Evolutionary conservation across 805 yeast species (phyloP), one percentile per base, ranked within the genome.

Genomic region (Allodekkera sacchari): DNA sequence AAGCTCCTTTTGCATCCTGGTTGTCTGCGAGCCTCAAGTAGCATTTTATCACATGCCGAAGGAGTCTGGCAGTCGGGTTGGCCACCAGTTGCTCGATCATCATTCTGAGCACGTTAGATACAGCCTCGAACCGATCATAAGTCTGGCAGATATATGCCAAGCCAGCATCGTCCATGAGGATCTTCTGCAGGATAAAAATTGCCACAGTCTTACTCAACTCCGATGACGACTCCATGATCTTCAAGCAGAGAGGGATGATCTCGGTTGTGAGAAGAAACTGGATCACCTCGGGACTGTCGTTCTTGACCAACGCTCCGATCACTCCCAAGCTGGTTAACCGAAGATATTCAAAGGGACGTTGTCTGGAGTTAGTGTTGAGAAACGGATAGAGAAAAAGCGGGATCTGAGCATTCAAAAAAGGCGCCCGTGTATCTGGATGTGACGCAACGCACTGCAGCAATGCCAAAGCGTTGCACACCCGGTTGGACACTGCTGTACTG

Each of bases 151-250:
- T 83, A 58, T 92, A 92, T 14, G 77, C 73, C 38, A 89, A 68
- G 1, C 98, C 98, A 44, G 80, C 75, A 49, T 89, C 96, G 57
- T 92, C 97, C 43, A 87, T 70, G 31, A 89, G 65, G 34, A 89
- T 89, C 57, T 88, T 89, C 52, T 89, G 96, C 28, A 92, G 81
- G 38, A 92, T 89, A 62, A 92, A 89, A 35, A 89, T 88, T 4
- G 98, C 98, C 17, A 89, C 98, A 0, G 97, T 92, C 51, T 92
- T 89, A 30, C 94, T 79, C 32, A 89, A 67, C 52, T 92, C 98
- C 0, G 95, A 81, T 6, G 95, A 85, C 1, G 88, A 76, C 53
- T 89, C 97, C 95, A 89, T 89, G 39, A 92, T 89, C 47, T 92
- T 78, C 37, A 89, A 64, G 53, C 98, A 92, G 34, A 92, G 61